Base-by-base conservation (phyloP, 768 basidiomycete genomes). In the Suillus discolor region DNA sequence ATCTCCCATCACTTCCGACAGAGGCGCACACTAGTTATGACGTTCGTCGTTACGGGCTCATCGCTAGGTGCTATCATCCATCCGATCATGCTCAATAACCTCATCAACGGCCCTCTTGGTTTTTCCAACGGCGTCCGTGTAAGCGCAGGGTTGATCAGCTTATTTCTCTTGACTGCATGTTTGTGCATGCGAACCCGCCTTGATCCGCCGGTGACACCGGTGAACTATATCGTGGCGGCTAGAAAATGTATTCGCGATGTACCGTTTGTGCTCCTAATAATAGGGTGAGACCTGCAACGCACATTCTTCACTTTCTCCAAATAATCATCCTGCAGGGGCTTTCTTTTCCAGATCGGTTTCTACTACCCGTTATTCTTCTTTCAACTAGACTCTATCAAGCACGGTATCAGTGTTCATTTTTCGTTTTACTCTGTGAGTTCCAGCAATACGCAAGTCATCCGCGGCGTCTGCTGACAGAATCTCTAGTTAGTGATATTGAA, bases 321-420 rank as follows among this genome's bases (percentile, higher is more conserved):
- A 4, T 53, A 28, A 53, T 2, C 28, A 53, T 53, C 15, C 8
- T 53, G 51, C 4, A 53, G 51, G 75, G 72, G 41, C 75, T 74
- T 41, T 70, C 62, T n/a, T 61, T 70, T 28, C 16, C 51, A 28
- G 9, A 1, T 53, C 2, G 28, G 16, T 8, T 31, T 79, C 39
- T 82, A 80, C 66, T 85, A 83, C 60, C 85, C 87, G 0, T 79
- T 84, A 51, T 88, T 86, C 72, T 89, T 86, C 71, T 75, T 89
- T 28, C 88, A 89, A 68, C 71, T 87, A 6, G 82, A 85, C 54
- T 79, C 87, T 3, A 79, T 86, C 15, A 77, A 77, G 62, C 85
- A 84, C 49, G 83, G 83, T 1, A 75, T 86, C 31, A 72, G 75
- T 42, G 63, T 76, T 2, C 75, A 73, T 25, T 75, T 89, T 18